Percentiles rank a stretch among this genome's conserved stretches.
These are phyloP conservation scores for Yarrowia hollandica DNA, from an alignment of 805 yeast species.

Conservation along the genomic window DNA sequence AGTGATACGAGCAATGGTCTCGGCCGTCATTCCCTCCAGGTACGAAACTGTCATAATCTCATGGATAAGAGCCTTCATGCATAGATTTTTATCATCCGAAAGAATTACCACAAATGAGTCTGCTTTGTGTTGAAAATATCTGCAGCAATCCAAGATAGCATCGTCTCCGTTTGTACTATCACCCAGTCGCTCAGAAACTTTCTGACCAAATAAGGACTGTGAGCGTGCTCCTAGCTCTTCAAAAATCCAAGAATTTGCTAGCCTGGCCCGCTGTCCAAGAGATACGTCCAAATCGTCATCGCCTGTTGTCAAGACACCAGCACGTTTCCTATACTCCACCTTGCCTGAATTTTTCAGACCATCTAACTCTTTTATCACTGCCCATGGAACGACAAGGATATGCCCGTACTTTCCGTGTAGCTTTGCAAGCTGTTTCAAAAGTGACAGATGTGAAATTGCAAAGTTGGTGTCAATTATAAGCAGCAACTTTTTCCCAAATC, in stretches of 20 bases:
- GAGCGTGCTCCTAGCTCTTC: constrained; percentile 53
- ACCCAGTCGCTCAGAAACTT: constrained; percentile 54
- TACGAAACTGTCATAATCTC: constrained; percentile 55
- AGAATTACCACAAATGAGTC: constrained; percentile 53
- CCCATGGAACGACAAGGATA: constrained; percentile 63
- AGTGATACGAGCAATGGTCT: constrained; percentile 47
- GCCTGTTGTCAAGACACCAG: constrained; percentile 31
- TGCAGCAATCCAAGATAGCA: constrained; percentile 80
- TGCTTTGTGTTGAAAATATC: constrained; percentile 52
- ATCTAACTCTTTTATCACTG: constrained; percentile 77
- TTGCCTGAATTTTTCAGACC: constrained; percentile 60
- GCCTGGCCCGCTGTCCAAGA: constrained; percentile 60
- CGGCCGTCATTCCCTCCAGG: constrained; percentile 50
- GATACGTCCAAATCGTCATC: constrained; percentile 36
- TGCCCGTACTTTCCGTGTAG: constrained; percentile 48
- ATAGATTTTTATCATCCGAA: constrained; percentile 82
- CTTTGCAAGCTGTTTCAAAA: constrained; percentile 54
- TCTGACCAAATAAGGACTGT: constrained; percentile 64
- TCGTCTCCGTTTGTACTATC: constrained; percentile 61
- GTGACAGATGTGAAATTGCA: constrained; percentile 62
- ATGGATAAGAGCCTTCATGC: constrained; percentile 72
- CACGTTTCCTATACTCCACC: neutral
- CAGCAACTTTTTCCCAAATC: constrained; percentile 39
- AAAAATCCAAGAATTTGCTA: constrained; percentile 80
- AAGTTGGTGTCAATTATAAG: constrained; percentile 84